These are phyloP conservation scores for Kwoniella mangroviensis DNA, from an alignment of 768 basidiomycete genomes.

Conservation along the genomic window DNA sequence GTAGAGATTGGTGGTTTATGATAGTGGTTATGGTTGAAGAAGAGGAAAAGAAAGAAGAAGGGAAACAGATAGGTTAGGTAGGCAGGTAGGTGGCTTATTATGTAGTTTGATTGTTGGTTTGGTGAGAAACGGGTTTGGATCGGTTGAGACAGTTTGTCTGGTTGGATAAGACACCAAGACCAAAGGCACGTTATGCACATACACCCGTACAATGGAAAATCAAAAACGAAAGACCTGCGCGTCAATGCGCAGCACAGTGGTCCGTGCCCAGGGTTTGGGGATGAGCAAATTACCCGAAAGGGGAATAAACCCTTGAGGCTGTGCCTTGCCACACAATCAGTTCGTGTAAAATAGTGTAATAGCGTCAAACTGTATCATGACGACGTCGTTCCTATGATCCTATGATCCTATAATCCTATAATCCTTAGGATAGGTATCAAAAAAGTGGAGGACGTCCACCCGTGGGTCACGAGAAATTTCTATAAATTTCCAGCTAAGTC, in stretches of 20 bases:
- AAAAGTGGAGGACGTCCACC: constrained; percentile 9
- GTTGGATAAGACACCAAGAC: too few species aligned
- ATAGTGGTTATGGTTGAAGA: constrained; percentile 8
- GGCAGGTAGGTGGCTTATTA: constrained; percentile 7
- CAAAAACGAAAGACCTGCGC: constrained; percentile 1
- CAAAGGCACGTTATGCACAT: background rate
- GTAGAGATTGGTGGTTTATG: background rate
- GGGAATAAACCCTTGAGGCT: constrained; percentile 6
- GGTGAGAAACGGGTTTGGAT: background rate
- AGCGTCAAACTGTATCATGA: background rate
- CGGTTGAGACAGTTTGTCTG: too few species aligned
- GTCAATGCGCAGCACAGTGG: constrained; percentile 9
- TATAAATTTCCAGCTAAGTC: background rate
- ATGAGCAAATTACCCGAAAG: background rate
- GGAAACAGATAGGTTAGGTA: constrained; percentile 10
- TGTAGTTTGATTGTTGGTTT: background rate
- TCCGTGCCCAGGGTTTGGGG: background rate
- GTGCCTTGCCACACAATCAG: constrained; percentile 9
- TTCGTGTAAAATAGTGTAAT: background rate
- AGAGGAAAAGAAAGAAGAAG: constrained; percentile 10
- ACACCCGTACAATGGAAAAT: background rate
- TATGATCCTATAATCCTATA: constrained; percentile 4
- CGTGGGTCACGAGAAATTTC: background rate
- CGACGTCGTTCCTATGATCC: constrained; percentile 16
- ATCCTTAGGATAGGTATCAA: background rate